Base-by-base conservation (phyloP, 2,329 filamentous ascomycete species). In the Epichloe gansuensis region DNA sequence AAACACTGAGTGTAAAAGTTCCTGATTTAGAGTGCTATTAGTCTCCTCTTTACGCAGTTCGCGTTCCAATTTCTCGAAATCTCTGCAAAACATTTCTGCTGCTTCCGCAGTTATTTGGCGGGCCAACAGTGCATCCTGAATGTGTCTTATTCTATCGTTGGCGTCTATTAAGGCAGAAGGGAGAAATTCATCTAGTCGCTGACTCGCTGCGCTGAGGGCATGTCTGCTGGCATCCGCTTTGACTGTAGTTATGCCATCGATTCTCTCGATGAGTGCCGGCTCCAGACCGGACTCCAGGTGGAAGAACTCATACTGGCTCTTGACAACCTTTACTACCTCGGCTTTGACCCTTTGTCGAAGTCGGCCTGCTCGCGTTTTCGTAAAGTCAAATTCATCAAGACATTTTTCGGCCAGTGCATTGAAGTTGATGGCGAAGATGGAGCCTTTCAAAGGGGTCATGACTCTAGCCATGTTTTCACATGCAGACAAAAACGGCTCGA, bases 131-230 rank as follows among this genome's bases (percentile, higher is more conserved):
- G 85, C 79, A 60, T 87, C 86, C 55, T 85, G 82, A 1, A 98
- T 70, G 42, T 80, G 74, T 57, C 84, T 84, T 27, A 97, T 68
- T 54, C 89, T 87, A 49, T 93, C 86, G 59, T 87, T 82, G 3
- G 90, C 90, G 64, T 98, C 93, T 74, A 96, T 91, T 34, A 95
- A 75, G 3, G 91, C 93, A 1, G 89, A 94, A 0, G 93, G 90
- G 25, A 98, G 73, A 69, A 97, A 98, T 55, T 89, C 83, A 62
- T 98, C 93, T 6, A 98, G 74, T 41, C 76, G 78, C 60, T 90
- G 87, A 60, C 87, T 87, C 2, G 84, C 82, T 48, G 74, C 70
- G 1, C 77, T 69, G n/a, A 97, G 72, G 0, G 53, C 74, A 12
- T 75, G 55, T 44, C 52, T 75, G 43, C 74, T 71, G 4, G 87